These are phyloP conservation scores for Kalmanozyma brasiliensis DNA, from an alignment of 1,284 basidiomycete genomes.

Conservation along the genomic window DNA sequence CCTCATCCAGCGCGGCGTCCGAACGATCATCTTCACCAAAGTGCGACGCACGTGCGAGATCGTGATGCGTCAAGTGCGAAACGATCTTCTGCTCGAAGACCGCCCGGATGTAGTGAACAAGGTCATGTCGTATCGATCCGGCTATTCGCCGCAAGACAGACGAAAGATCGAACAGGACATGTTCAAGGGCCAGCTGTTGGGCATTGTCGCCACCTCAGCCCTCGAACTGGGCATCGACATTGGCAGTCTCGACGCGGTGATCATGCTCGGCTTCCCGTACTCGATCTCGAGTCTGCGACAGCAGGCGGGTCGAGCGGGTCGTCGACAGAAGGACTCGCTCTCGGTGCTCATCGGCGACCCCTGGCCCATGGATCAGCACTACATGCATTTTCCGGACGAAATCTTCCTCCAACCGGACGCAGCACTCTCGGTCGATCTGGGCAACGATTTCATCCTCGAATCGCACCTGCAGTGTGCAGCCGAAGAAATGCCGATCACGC, in stretches of 20 bases:
- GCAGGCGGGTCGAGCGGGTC: constrained; percentile 87
- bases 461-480: constrained; percentile 88
- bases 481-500: constrained; percentile 82
- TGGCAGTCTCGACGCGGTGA: constrained; percentile 84
- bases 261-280: constrained; percentile 87
- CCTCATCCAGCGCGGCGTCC: constrained; percentile 82
- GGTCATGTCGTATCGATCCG: constrained; percentile 87
- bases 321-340: constrained; percentile 83
- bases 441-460: constrained; percentile 81
- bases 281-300: constrained; percentile 75
- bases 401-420: constrained; percentile 71
- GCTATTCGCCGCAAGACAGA: constrained; percentile 77
- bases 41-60: constrained; percentile 83
- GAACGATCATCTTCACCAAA: constrained; percentile 89
- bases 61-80: constrained; percentile 82
- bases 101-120: constrained; percentile 79
- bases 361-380: constrained; percentile 82
- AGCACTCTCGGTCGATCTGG: constrained; percentile 78
- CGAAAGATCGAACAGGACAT: constrained; percentile 85
- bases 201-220: constrained; percentile 90
- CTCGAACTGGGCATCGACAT: constrained; percentile 92
- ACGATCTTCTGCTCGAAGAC: constrained; percentile 79
- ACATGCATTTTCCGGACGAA: constrained; percentile 75
- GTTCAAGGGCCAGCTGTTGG: constrained; percentile 80
- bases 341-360: constrained; percentile 80